Percentiles rank a stretch among this genome's conserved stretches.
These are phyloP conservation scores for Chalara sp. DNA, from an alignment of 2,329 filamentous ascomycete genomes.

Conservation along the genomic window DNA sequence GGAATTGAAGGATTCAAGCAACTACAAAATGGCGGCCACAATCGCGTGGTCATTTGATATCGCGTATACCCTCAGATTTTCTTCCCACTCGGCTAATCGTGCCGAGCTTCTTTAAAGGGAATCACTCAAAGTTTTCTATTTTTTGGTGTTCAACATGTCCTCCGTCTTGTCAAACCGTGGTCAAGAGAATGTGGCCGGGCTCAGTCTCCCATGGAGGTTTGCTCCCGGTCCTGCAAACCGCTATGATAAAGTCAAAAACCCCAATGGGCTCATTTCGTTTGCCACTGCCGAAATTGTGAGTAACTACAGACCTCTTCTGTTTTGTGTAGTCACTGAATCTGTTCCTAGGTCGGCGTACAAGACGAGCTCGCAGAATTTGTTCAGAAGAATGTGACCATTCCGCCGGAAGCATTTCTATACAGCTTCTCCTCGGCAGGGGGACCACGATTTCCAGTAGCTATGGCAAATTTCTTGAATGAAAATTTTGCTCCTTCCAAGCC, in stretches of 20 bases:
- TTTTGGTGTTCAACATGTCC: not conserved
- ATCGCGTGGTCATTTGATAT: too few relatives aligned
- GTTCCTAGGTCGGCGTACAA: constrained; percentile 28
- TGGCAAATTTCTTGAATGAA: constrained; percentile 35
- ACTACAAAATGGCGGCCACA: too few relatives aligned
- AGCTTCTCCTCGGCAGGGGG: constrained; percentile 31
- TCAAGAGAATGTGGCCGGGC: not conserved
- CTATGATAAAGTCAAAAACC: constrained; percentile 14
- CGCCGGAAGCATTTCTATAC: constrained; percentile 32
- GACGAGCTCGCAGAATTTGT: constrained; percentile 32
- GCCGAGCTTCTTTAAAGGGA: too few relatives aligned
- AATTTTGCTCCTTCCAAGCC: constrained; percentile 30
- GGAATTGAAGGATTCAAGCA: too few relatives aligned
- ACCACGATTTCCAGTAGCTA: constrained; percentile 30
- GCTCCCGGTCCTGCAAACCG: constrained; percentile 1
- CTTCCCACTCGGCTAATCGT: too few relatives aligned
- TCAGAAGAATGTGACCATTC: constrained; percentile 30
- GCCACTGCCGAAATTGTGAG: constrained; percentile 16
- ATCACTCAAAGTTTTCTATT: too few relatives aligned
- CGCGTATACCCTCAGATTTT: too few relatives aligned
- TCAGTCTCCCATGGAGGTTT: not conserved
- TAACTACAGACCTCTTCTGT: not conserved
- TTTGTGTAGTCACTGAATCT: not conserved
- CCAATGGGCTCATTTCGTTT: constrained; percentile 14
- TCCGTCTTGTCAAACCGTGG: not conserved